Evolutionary conservation across 108 stramenopile species (phyloP), one percentile per base, ranked within the genome.

Genomic region (Nannochloropsis gaditana): DNA sequence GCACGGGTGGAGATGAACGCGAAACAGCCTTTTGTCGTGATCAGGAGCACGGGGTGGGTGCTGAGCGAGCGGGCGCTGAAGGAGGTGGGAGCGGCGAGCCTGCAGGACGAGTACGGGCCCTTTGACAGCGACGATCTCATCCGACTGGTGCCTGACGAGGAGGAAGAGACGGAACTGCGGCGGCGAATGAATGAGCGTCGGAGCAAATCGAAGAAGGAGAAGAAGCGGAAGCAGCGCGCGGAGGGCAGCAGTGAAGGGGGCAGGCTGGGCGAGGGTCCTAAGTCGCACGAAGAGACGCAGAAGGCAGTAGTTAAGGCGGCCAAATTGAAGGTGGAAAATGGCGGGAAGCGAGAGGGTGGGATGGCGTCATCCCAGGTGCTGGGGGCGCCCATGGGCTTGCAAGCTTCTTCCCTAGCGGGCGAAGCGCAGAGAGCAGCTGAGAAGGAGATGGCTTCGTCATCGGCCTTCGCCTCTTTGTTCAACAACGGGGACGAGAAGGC

Each of bases 1-100:
- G 91, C 91, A 1, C 79, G 47, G 9, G 45, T 86, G n/a, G 91
- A 91, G 83, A 86, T 92, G 83, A 89, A 90, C 83, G 91, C 91
- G 43, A 44, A 47, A 1, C 81, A 89, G 43, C 86, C 91, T 21
- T 92, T 92, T 83, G 44, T 59, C 42, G 87, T 87, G 21, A 31
- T 92, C 8, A 43, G 88, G 42, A 84, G 44, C 85, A 91, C 91
- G 3, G 91, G 91, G n/a, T 90, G 89, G 82, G 90, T 92, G 31
- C 79, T 92, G 41, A 83, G 89, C 42, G 90, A 90, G 43, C 89
- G 89, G 44, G 90, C 91, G 15, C 41, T 91, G 15, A 82, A 84
- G 45, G 91, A 91, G 59, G 84, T 92, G 10, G 90, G 90, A 21
- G 85, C 80, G 10, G 59, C 42, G 10, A 85, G 87, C n/a, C 80